These are phyloP conservation scores for Coccomyxa sp. DNA, from an alignment of 139 green algal genomes.

Conservation along the genomic window DNA sequence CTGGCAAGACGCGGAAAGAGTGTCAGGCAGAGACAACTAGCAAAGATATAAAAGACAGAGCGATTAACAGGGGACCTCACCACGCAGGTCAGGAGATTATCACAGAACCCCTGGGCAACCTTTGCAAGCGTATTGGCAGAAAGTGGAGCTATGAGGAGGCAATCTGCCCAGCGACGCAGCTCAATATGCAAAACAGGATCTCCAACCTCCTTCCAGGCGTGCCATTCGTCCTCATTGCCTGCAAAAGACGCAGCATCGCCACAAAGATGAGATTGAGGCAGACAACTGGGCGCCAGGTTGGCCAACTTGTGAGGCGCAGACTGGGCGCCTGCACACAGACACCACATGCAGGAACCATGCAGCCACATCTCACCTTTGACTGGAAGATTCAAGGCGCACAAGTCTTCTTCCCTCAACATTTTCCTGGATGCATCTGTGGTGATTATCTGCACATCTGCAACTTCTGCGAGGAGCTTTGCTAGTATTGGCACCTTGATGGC, in stretches of 20 bases:
- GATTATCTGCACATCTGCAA: slow-evolving; percentile 54
- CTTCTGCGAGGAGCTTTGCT: slow-evolving; percentile 25
- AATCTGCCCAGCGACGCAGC: slow-evolving; percentile 85
- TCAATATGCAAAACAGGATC: slow-evolving; percentile 94
- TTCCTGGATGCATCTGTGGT: slow-evolving; percentile 31
- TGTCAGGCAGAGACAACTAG: background rate
- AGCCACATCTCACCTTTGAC: background rate
- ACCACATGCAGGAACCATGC: background rate
- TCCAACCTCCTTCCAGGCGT: slow-evolving; percentile 55
- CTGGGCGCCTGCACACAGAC: background rate
- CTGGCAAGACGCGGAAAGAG: background rate
- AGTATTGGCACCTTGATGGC: slow-evolving; percentile 64
- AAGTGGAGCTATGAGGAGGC: slow-evolving; percentile 87
- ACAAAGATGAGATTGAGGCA: too few species aligned
- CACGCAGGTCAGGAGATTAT: slow-evolving; percentile 94
- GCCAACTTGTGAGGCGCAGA: slow-evolving; percentile 9
- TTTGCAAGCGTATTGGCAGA: slow-evolving; percentile 96
- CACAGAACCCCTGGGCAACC: slow-evolving; percentile 63
- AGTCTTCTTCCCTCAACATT: background rate
- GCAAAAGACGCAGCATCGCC: background rate
- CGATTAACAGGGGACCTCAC: slow-evolving; percentile 17
- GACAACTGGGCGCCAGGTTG: too few species aligned
- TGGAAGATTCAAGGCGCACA: background rate
- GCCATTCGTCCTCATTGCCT: slow-evolving; percentile 75
- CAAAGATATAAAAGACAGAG: background rate